Conservation (phyloP, 2,329 filamentous ascomycete genomes). For the Trichophyton benhamiae region DNA sequence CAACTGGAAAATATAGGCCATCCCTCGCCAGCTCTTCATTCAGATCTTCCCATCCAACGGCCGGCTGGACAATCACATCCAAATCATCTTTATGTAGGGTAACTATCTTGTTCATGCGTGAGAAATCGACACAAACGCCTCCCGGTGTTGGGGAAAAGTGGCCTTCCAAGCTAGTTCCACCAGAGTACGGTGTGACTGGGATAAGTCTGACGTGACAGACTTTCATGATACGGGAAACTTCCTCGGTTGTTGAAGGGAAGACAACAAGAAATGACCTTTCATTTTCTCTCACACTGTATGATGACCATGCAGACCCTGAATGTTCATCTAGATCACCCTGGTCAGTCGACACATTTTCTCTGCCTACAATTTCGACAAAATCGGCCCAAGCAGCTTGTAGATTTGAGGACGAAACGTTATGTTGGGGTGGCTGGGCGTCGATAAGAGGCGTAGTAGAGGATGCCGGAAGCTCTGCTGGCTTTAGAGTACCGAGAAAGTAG, state of each 20-base stretch:
- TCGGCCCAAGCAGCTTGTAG: slow-evolving; percentile 54
- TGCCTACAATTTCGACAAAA: slow-evolving; percentile 48
- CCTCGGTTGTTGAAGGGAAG: slow-evolving; percentile 63
- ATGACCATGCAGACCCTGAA: slow-evolving; percentile 52
- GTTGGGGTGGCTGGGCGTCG: slow-evolving; percentile 37
- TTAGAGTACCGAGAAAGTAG: slow-evolving; percentile 44
- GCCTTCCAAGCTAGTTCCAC: slow-evolving; percentile 80
- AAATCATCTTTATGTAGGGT: slow-evolving; percentile 64
- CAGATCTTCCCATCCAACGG: slow-evolving; percentile 73
- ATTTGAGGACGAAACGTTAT: slow-evolving; percentile 45
- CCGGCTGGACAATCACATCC: slow-evolving; percentile 66
- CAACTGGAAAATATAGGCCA: slow-evolving; percentile 81
- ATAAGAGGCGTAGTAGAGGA: slow-evolving; percentile 48
- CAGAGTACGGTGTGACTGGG: slow-evolving; percentile 75
- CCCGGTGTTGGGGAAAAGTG: slow-evolving; percentile 74
- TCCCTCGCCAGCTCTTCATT: slow-evolving; percentile 64
- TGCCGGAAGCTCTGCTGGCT: slow-evolving; percentile 35
- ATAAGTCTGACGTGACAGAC: slow-evolving; percentile 69
- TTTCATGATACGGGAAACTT: slow-evolving; percentile 80
- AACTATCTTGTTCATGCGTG: slow-evolving; percentile 70
- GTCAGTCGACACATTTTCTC: slow-evolving; percentile 50
- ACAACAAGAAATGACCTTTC: slow-evolving; percentile 50
- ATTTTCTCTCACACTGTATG: slow-evolving; percentile 33
- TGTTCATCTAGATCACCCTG: slow-evolving; percentile 44
- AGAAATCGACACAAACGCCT: slow-evolving; percentile 77